These are phyloP conservation scores for Forsythia suspensa DNA, from an alignment of 257 asterid genomes.

Conservation along the genomic window DNA sequence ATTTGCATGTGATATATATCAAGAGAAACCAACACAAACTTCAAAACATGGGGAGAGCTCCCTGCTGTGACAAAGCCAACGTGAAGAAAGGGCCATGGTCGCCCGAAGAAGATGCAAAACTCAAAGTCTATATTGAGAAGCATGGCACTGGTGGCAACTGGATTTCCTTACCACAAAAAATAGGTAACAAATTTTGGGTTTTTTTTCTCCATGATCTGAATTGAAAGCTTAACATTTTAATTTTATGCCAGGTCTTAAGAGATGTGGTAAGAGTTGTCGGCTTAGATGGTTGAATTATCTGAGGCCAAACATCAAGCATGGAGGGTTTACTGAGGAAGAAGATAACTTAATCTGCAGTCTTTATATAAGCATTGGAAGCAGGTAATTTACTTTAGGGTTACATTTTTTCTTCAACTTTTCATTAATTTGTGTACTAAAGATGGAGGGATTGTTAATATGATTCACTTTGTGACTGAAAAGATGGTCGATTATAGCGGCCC, in stretches of 20 bases:
- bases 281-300: conserved; percentile 46
- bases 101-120: conserved; percentile 40
- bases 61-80: conserved; percentile 45
- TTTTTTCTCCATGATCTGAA: neutral
- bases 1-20: neutral
- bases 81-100: conserved; percentile 46
- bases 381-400: conserved; percentile 10
- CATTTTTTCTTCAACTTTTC: neutral
- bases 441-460: neutral
- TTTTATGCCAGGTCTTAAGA: conserved; percentile 30
- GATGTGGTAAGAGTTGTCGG: conserved; percentile 48
- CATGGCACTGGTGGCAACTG: conserved; percentile 46
- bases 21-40: conserved; percentile 7
- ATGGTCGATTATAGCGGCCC: conserved; percentile 44
- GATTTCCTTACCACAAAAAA: conserved; percentile 41
- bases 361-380: conserved; percentile 39
- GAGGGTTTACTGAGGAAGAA: conserved; percentile 46
- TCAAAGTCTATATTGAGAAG: conserved; percentile 31
- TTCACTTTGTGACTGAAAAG: conserved; percentile 6
- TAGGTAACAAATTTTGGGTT: conserved; percentile 19
- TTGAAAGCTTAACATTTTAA: neutral
- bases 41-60: conserved; percentile 45
- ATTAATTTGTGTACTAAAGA: neutral
- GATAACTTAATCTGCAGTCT: conserved; percentile 39
- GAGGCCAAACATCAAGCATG: conserved; percentile 43